phyloP scores from a whole-genome alignment of 495 filamentous ascomycete genomes.

The Trichocladium antarcticum region DNA sequence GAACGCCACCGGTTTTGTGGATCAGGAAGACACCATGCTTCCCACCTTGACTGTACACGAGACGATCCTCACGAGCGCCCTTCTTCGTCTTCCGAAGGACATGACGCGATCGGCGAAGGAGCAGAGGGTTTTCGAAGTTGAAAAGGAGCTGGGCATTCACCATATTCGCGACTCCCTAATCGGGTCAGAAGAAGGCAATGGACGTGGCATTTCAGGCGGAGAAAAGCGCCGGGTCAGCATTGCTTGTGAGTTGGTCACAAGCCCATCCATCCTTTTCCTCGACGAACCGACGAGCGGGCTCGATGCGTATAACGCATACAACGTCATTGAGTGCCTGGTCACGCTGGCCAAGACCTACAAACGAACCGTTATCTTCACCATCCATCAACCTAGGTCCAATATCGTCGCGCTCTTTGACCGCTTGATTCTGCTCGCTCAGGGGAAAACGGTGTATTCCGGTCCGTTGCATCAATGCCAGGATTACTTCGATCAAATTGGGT shows the following conservation, averaged over 20 bases:
- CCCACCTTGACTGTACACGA: conserved; percentile 95
- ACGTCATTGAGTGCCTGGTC: conserved; percentile 91
- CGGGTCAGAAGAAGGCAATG: conserved; percentile 92
- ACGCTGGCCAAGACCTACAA: conserved; percentile 92
- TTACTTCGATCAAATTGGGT: conserved; percentile 87
- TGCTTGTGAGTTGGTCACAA: conserved; percentile 94
- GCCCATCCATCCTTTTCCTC: conserved; percentile 91
- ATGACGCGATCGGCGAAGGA: conserved; percentile 83
- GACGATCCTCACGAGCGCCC: conserved; percentile 87
- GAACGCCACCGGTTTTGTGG: conserved; percentile 88
- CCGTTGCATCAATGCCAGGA: conserved; percentile 79
- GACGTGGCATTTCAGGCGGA: conserved; percentile 90
- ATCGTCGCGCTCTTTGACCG: conserved; percentile 98
- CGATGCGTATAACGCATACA: conserved; percentile 93
- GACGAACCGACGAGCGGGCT: conserved; percentile 95
- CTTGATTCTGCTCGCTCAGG: conserved; percentile 78
- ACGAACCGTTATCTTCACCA: conserved; percentile 93
- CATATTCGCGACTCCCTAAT: conserved; percentile 89
- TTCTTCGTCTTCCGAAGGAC: conserved; percentile 78
- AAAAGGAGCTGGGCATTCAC: conserved; percentile 86
- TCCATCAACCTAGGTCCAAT: conserved; percentile 98
- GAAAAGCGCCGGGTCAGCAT: conserved; percentile 95
- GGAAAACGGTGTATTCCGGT: conserved; percentile 85
- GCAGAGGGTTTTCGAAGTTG: conserved; percentile 80
- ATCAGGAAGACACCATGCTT: conserved; percentile 97